Base-by-base conservation (phyloP, 768 basidiomycete genomes). In the Pulveroboletus frians region DNA sequence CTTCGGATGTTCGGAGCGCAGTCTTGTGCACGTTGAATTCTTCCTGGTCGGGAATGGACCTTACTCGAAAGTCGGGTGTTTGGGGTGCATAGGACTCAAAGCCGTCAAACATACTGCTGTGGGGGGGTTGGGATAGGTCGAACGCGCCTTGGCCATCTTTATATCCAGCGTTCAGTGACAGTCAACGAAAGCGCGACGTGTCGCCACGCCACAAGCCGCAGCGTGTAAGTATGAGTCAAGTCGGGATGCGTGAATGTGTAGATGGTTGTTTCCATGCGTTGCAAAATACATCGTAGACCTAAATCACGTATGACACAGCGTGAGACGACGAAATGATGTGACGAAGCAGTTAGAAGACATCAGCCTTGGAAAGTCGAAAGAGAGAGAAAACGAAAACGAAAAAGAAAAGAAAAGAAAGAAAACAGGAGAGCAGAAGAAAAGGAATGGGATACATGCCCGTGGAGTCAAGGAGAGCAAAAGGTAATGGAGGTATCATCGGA, bases 401-500 rank as follows among this genome's bases (percentile, higher is more conserved):
- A 13, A 13, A 31, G 30, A 23, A 13, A 27, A 30, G 62, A 65
- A 64, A 51, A 55, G 57, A 10, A 29, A 11, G 66, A 65, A 52
- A 55, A 56, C 4, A 10, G n/a, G 31, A 32, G 9, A 41, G 40
- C 18, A 43, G 39, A 39, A 34, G 37, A 47, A 30, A 60, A 52
- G 51, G 55, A 55, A 52, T 35, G 59, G 45, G 60, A 47, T 57
- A 51, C 52, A 57, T 58, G 56, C 57, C 56, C 60, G 54, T 54
- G 52, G 46, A 55, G 58, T 50, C 60, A 50, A 47, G 50, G 65
- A 56, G 54, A 63, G 63, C 39, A 67, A 50, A 54, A 56, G 57
- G 59, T 38, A 57, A 70, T 69, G 65, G 73, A 84, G 86, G 85
- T 88, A 88, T 88, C 85, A 84, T 88, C 77, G 76, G 77, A 83